Percentiles rank a stretch among this genome's conserved stretches.
Evolutionary conservation across 345 rosid genomes (phyloP).

Genomic region (Corymbia maculata): DNA sequence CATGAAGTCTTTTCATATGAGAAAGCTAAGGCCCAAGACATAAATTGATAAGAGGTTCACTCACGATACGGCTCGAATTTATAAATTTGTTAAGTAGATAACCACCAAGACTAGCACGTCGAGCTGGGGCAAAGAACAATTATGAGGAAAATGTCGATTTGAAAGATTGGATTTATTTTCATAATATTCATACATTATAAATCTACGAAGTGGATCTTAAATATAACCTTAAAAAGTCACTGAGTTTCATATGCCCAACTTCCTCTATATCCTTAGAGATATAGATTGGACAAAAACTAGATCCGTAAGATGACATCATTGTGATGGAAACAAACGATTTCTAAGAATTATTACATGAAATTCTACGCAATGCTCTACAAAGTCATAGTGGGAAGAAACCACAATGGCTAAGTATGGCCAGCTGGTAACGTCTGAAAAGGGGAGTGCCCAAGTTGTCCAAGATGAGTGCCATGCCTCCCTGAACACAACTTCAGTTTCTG

Average conservation of each 20-base stretch:
- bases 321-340: neutral
- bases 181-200: neutral
- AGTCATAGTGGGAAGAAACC: neutral
- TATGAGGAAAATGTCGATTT: too few species aligned
- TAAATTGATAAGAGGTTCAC: rapidly evolving
- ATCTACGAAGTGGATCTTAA: rapidly evolving
- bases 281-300: too few species aligned
- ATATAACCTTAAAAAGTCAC: too few species aligned
- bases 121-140: too few species aligned
- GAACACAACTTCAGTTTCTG: neutral
- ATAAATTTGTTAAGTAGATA: too few species aligned
- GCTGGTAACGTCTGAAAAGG: neutral
- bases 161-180: neutral
- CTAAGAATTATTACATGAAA: neutral
- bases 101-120: too few species aligned
- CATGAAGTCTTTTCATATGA: neutral
- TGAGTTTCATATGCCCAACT: too few species aligned
- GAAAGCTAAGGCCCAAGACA: neutral
- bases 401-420: neutral
- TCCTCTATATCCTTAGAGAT: too few species aligned
- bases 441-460: neutral
- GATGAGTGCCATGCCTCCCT: neutral
- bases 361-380: neutral
- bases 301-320: neutral
- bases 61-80: neutral